Percentiles rank a stretch among this genome's conserved stretches.
phyloP scores from a whole-genome alignment of 805 yeast species.

The Yarrowia sp. region DNA sequence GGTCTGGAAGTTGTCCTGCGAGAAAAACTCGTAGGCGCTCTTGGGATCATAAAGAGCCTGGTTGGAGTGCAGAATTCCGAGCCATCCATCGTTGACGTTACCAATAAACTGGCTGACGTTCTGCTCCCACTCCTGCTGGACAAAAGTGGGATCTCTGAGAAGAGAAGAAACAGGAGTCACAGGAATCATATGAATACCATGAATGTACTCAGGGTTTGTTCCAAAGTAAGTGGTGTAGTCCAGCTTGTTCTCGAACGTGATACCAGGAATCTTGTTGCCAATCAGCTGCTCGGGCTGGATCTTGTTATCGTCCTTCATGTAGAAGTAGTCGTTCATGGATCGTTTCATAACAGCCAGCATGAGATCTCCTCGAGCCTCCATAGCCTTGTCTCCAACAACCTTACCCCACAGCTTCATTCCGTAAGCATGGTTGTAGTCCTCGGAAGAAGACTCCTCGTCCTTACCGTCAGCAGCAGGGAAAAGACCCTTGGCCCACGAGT shows the following conservation, averaged over 20 bases:
- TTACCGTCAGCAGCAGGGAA: slow-evolving; percentile 65
- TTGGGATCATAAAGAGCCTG: slow-evolving; percentile 70
- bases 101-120: slow-evolving; percentile 48
- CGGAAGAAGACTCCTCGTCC: slow-evolving; percentile 70
- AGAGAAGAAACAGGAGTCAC: slow-evolving; percentile 60
- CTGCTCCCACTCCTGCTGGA: slow-evolving; percentile 58
- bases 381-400: slow-evolving; percentile 51
- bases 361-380: slow-evolving; percentile 59
- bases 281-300: slow-evolving; percentile 55
- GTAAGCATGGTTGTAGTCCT: slow-evolving; percentile 70
- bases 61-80: slow-evolving; percentile 67
- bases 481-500: slow-evolving; percentile 76
- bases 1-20: slow-evolving; percentile 52
- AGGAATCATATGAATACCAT: slow-evolving; percentile 81
- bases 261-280: slow-evolving; percentile 71
- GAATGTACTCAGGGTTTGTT: slow-evolving; percentile 59
- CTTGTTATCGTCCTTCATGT: slow-evolving; percentile 49
- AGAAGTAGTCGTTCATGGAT: slow-evolving; percentile 56
- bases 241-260: slow-evolving; percentile 70
- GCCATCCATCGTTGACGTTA: slow-evolving; percentile 53
- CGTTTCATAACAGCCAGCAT: slow-evolving; percentile 58
- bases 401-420: slow-evolving; percentile 72
- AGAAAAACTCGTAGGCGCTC: slow-evolving; percentile 60
- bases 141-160: slow-evolving; percentile 52
- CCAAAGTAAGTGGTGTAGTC: slow-evolving; percentile 78